Evolutionary conservation across 2,329 filamentous ascomycete species (phyloP), one percentile per base, ranked within the genome.

Genomic region (Colletotrichum tropicale): DNA sequence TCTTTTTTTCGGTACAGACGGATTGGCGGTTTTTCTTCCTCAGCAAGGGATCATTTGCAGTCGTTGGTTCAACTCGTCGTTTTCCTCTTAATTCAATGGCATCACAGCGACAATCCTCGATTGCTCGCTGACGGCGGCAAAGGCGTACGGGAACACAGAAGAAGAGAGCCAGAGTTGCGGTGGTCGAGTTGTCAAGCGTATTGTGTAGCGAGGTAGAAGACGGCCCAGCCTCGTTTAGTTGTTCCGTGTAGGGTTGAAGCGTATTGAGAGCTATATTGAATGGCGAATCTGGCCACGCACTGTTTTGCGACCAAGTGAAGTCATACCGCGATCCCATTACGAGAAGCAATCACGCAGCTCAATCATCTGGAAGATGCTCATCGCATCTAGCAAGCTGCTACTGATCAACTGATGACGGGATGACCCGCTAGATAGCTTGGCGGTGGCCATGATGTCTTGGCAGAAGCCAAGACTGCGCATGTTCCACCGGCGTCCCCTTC

Each of bases 61-160:
- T 75, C 43, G 64, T 73, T 68, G 74, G 58, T 60, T 64, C 28
- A 65, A 73, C 10, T 62, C 28, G 56, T 74, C 58, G 61, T 69
- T 76, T 74, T 32, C 58, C 58, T 26, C 62, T 62, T 75, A 74
- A 74, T 76, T 76, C 30, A 48, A 69, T 68, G 70, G 74, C 74
- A 76, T 76, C 65, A 69, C 70, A 65, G 64, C 70, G 43, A 70
- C 48, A 16, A 36, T 56, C 26, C 28, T 34, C 21, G 58, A 26
- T 32, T 69, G 24, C 21, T 38, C 38, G 74, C 70, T 74, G 58
- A 71, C 64, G 65, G 74, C 74, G 62, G 62, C 62, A 73, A 65
- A 60, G 74, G 74, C 74, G 74, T 76, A 74, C 21, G 65, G 70
- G 58, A 68, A 73, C 65, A 74, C 74, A 58, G 70, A 74, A 38